Base-by-base conservation (phyloP, 1,284 basidiomycete genomes). In the Trichosporon inkin region DNA sequence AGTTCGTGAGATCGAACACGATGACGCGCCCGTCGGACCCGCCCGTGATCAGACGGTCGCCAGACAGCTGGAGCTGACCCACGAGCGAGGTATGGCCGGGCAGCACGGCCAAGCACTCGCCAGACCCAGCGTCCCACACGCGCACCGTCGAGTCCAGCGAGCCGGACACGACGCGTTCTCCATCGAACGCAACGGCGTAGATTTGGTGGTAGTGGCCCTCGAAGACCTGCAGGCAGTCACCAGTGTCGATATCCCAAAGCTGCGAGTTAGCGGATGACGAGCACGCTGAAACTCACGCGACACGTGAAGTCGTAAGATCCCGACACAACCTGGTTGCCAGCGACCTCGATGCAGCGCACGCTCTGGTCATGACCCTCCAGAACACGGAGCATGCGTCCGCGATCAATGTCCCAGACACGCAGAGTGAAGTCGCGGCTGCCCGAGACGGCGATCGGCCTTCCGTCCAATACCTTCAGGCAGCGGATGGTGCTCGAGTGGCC, bases 21-120 rank as follows among this genome's bases (percentile, higher is more conserved):
- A 98, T 92, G 38, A 98, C 89, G 0, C 92, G 86, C 1, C 95
- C 95, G 71, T 97, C 94, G 0, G 92, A 92, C 17, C 92, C 93
- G 52, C 92, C 94, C 0, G 93, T 96, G 44, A 88, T 88, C 58
- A 98, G 85, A 28, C 88, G 80, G 66, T 81, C 82, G 57, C 83
- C 83, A 2, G 85, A 85, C 53, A 99, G 83, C 74, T 96, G 93
- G 22, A 98, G 82, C 73, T 95, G 91, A 65, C 93, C 95, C 10
- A 99, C 92, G 55, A 98, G 87, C 2, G 91, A 89, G 0, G 92
- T 94, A 75, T 98, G 95, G 2, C 91, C 94, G 75, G 93, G 90
- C 0, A 98, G 83, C 10, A 95, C 82, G 4, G 92, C 92, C 6
- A 90, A 75, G 70, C 91, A 92, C 65, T 88, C 82, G 19, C 90